A percentile compares a stretch with the other conserved stretches of the same genome.
Conservation (phyloP, 148 eudicot species). For the Chenopodium album region DNA sequence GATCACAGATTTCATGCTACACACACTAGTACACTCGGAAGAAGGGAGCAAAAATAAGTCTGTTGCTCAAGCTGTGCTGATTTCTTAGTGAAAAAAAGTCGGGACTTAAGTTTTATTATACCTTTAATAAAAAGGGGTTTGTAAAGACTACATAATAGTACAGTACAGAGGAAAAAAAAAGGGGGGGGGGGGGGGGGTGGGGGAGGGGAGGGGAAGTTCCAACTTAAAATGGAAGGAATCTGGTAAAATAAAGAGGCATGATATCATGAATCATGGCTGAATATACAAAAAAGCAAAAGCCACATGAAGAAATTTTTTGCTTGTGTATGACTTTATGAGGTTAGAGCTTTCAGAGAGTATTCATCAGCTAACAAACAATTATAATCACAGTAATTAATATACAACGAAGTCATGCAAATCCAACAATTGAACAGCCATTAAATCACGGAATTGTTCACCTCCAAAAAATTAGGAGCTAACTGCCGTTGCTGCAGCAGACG, state of each 20-base stretch:
- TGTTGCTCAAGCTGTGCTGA: too few species aligned
- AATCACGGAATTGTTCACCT: conserved; percentile 22
- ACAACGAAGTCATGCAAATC: conserved; percentile 17
- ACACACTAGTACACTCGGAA: too few species aligned
- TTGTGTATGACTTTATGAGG: background rate
- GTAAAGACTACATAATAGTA: too few species aligned
- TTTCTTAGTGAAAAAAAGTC: too few species aligned
- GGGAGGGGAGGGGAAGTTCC: background rate
- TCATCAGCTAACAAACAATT: conserved; percentile 1
- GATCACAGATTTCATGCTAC: too few species aligned
- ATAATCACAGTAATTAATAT: conserved; percentile 17
- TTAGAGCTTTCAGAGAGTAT: background rate
- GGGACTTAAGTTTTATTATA: too few species aligned
- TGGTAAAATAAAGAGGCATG: background rate
- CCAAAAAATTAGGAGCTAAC: conserved; percentile 24
- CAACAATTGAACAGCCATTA: background rate
- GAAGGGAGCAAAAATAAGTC: too few species aligned
- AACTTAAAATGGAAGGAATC: background rate
- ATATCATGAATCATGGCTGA: background rate
- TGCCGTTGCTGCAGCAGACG: conserved; percentile 25
- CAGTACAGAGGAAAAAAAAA: too few species aligned
- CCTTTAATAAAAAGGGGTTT: too few species aligned
- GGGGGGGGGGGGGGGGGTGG: too few species aligned
- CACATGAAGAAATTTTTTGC: background rate
- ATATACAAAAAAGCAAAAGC: background rate